phyloP scores from a whole-genome alignment of 352 stramenopile species.

The Phytopythium oedochilum region DNA sequence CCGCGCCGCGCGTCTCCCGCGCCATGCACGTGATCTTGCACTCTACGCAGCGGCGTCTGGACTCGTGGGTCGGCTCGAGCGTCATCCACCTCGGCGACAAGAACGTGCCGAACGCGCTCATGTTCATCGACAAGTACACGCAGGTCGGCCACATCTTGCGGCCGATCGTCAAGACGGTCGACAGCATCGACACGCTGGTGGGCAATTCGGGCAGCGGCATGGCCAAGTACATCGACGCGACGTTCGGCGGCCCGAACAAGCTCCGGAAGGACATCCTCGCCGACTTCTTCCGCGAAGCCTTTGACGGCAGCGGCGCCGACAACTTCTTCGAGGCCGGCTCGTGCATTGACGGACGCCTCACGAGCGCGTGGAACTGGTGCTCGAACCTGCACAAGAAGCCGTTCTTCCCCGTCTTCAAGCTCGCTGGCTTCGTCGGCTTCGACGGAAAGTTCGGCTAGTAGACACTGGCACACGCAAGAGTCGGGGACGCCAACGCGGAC shows the following conservation, averaged over 20 bases:
- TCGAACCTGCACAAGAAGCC: slow-evolving; percentile 91
- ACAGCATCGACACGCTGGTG: slow-evolving; percentile 59
- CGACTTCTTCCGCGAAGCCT: slow-evolving; percentile 96
- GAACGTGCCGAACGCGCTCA: slow-evolving; percentile 97
- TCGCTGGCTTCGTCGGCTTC: slow-evolving; percentile 95
- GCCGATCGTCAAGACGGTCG: slow-evolving; percentile 85
- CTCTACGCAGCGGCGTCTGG: slow-evolving; percentile 64
- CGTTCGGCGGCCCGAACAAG: slow-evolving; percentile 83
- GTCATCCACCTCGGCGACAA: slow-evolving; percentile 97
- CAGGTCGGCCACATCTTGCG: slow-evolving; percentile 88
- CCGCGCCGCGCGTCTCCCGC: slow-evolving; percentile 89
- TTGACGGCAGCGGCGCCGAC: slow-evolving; percentile 93
- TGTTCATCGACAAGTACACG: slow-evolving; percentile 99
- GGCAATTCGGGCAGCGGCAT: slow-evolving; percentile 40
- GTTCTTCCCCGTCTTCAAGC: slow-evolving; percentile 96
- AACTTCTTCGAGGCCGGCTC: slow-evolving; percentile 95
- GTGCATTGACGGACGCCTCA: slow-evolving; percentile 96
- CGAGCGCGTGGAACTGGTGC: slow-evolving; percentile 98
- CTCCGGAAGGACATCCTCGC: slow-evolving; percentile 90
- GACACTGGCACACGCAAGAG: background rate
- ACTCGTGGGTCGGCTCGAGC: slow-evolving; percentile 90
- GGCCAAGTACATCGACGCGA: slow-evolving; percentile 55
- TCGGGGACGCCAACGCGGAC: background rate
- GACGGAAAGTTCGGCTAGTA: slow-evolving; percentile 92
- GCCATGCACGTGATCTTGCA: slow-evolving; percentile 94